Evolutionary conservation across 1,284 basidiomycete species (phyloP), one percentile per base, ranked within the genome.

Genomic region (Mycena citricolor): DNA sequence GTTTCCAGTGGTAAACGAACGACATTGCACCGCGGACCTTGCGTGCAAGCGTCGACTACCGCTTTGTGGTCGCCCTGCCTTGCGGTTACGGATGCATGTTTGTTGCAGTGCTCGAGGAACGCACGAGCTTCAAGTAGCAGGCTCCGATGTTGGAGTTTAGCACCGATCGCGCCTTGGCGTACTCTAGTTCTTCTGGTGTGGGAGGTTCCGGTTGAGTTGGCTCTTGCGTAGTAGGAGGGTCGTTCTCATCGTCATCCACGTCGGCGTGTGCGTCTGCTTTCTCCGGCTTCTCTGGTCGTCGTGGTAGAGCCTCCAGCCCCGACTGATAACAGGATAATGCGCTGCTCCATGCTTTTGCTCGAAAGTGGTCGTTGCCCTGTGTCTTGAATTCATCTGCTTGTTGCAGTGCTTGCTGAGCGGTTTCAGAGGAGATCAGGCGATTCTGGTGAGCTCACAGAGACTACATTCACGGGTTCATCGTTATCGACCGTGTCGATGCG

Each of bases 111-210:
- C 8, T 11, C 8, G 42, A 7, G 16, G 16, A 38, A 58, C 79
- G 56, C 58, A 89, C 90, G 60, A 88, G 63, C 58, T 89, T 88
- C 3, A 87, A 71, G 58, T 82, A 71, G 56, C 86, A 90, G 42
- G 90, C 91, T 1, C 78, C 90, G 26, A 92, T 81, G 56, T 94
- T 94, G 26, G 85, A 81, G 56, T 88, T 77, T 47, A 93, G 57
- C 10, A 86, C 67, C 12, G 88, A 74, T 47, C 89, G 74, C 16
- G 76, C 69, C 55, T 78, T 81, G 5, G 73, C 68, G 51, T 66
- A 75, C 47, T 79, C 68, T 25, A 61, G 50, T 32, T 81, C 72
- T 32, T 60, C 52, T 41, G 59, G 56, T 16, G 55, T 51, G 20
- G 74, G 49, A 17, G 59, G 58, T 13, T 62, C 57, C 12, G 63